Evolutionary conservation across 1,139 yeast species (phyloP).

Genomic region (Candida albicans): DNA sequence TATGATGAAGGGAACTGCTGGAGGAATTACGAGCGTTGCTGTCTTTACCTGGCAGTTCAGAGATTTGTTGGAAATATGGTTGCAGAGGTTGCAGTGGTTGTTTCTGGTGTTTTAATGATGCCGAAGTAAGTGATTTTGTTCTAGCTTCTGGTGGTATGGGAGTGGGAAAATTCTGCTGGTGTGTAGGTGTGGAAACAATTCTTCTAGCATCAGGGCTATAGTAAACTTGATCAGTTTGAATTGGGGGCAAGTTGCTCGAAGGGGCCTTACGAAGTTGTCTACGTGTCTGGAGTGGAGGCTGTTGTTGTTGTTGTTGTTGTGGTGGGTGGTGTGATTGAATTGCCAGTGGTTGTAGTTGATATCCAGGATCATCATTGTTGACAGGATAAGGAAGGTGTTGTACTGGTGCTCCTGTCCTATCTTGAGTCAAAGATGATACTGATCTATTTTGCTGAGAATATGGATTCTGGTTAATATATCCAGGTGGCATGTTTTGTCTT

Average conservation of each 20-base stretch:
- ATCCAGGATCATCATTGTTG: constrained; percentile 4
- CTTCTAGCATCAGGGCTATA: constrained; percentile 18
- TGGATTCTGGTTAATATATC: constrained; percentile 9
- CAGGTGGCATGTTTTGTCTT: constrained; percentile 10
- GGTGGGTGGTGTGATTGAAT: constrained; percentile 1
- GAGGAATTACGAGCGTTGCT: constrained; percentile 18
- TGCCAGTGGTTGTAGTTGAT: constrained; percentile 4
- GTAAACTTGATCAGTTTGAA: constrained; percentile 18
- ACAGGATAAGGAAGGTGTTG: constrained; percentile 10
- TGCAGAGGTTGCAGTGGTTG: constrained; percentile 14
- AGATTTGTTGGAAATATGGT: constrained; percentile 7
- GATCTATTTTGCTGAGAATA: constrained; percentile 6
- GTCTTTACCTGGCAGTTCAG: constrained; percentile 12
- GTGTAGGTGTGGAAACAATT: constrained; percentile 27
- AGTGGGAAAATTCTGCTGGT: constrained; percentile 15
- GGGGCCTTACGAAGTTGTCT: constrained; percentile 16
- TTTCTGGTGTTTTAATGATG: constrained; percentile 17
- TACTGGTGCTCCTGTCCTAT: constrained; percentile 1
- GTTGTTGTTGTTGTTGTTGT: constrained; percentile 10
- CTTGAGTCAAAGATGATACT: constrained; percentile 11
- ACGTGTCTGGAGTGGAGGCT: constrained; percentile 8
- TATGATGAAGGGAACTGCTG: constrained; percentile 28
- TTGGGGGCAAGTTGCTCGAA: constrained; percentile 19
- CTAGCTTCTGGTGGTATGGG: constrained; percentile 19
- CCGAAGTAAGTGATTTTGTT: constrained; percentile 26